Evolutionary conservation across 2,329 filamentous ascomycete genomes (phyloP), one percentile per base, ranked within the genome.

Genomic region (Ceratocystis lukuohia): DNA sequence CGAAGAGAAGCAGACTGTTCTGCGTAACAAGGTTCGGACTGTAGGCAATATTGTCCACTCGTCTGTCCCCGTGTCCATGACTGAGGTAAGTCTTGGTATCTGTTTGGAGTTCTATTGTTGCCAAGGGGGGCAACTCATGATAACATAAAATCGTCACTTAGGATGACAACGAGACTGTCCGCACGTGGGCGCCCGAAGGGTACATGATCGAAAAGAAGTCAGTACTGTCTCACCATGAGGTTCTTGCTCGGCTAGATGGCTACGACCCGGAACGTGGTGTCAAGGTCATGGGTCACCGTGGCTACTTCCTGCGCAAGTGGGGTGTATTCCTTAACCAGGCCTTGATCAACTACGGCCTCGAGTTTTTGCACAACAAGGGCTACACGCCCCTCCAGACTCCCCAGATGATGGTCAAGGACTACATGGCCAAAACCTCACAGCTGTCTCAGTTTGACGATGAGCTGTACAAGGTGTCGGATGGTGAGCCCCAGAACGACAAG

Each of bases 341-440:
- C 1, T 82, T 99, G 64, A 87, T 96, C 76, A 96, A 96, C 78
- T 99, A 97, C 74, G 93, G 92, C 65, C 80, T 96, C 61, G 88
- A 96, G 73, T 97, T 96, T 75, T 84, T 97, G 66, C 84, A 84
- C 75, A 80, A 84, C 72, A 88, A 87, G 76, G 91, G 88, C 66
- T 96, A 91, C 77, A 91, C 83, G 37, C 87, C 89, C 6, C 85
- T 93, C 70, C 89, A 94, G 73, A 88, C 93, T 1, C 92, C 92
- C 1, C 91, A 91, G 74, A 95, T 99, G 80, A 96, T 97, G 89
- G 83, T 93, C 69, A 89, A 89, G 76, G 89, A 96, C 63, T 88
- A 91, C 75, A 99, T 99, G 94, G 92, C 89, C 68, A 97, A 97
- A 81, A 99, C 94, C 0, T 94, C 94, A 1, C 94, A 99, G 77